These are phyloP conservation scores for Ambrosiella beaveri DNA, from an alignment of 2,329 filamentous ascomycete genomes.

Conservation along the genomic window DNA sequence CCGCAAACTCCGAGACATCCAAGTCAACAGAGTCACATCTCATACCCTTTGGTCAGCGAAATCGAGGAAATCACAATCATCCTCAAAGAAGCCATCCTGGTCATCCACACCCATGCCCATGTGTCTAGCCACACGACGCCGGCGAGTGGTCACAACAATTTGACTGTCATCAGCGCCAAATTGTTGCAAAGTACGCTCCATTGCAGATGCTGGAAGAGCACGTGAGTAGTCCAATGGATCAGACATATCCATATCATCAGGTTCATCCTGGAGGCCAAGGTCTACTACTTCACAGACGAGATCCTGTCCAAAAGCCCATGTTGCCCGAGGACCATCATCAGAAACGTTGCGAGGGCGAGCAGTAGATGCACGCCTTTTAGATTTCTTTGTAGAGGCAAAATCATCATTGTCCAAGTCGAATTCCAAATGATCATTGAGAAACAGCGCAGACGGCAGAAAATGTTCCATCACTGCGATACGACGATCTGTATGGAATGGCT, in stretches of 20 bases:
- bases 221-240: slow-evolving; percentile 32
- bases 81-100: slow-evolving; percentile 70
- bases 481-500: slow-evolving; percentile 85
- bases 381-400: neutral
- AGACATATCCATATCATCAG: slow-evolving; percentile 33
- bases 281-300: slow-evolving; percentile 35
- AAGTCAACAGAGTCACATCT: neutral
- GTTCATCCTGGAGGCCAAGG: slow-evolving; percentile 27
- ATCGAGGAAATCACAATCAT: slow-evolving; percentile 81
- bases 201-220: slow-evolving; percentile 43
- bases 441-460: slow-evolving; percentile 6
- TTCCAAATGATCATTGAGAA: neutral
- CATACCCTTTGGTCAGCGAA: slow-evolving; percentile 50
- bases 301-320: slow-evolving; percentile 45
- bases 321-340: slow-evolving; percentile 2
- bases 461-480: slow-evolving; percentile 65
- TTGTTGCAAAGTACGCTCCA: slow-evolving; percentile 44
- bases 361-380: neutral
- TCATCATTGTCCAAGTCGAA: neutral
- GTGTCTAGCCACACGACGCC: slow-evolving; percentile 34
- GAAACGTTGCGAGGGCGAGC: neutral
- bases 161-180: slow-evolving; percentile 54
- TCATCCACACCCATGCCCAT: slow-evolving; percentile 28
- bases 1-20: neutral
- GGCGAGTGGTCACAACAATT: slow-evolving; percentile 62